A percentile compares a stretch with the other conserved stretches of the same genome.
Conservation (phyloP, 2,329 filamentous ascomycete species). For the Colletotrichum shisoi region DNA sequence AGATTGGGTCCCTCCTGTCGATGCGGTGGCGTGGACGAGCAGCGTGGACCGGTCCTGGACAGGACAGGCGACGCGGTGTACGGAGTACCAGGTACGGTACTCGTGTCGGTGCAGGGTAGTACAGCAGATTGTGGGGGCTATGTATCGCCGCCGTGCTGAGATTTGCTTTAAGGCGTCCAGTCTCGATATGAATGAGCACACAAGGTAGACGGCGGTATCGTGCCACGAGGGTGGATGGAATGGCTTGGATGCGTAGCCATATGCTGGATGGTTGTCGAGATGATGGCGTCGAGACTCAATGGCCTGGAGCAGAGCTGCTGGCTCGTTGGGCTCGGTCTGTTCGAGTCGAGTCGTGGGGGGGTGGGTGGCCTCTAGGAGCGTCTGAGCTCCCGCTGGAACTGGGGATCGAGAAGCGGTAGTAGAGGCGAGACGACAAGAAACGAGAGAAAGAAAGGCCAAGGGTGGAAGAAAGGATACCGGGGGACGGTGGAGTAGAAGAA, state of each 20-base stretch:
- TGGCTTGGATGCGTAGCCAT: slow-evolving; percentile 22
- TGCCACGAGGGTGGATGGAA: slow-evolving; percentile 13
- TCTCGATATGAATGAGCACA: too few species aligned
- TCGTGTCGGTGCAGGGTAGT: slow-evolving; percentile 35
- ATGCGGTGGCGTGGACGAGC: slow-evolving; percentile 25
- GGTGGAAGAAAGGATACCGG: not conserved
- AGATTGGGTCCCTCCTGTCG: slow-evolving; percentile 23
- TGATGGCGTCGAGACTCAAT: slow-evolving; percentile 1
- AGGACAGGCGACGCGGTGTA: slow-evolving; percentile 11
- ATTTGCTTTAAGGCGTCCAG: slow-evolving; percentile 12
- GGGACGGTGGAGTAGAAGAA: slow-evolving; percentile 30
- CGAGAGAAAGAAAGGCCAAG: slow-evolving; percentile 4
- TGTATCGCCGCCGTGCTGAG: slow-evolving; percentile 21
- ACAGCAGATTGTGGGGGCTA: slow-evolving; percentile 25
- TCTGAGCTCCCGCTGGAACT: too few species aligned
- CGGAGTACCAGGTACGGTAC: slow-evolving; percentile 14
- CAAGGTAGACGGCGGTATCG: slow-evolving; percentile 5
- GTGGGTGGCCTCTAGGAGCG: not conserved
- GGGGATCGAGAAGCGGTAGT: not conserved
- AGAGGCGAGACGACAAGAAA: slow-evolving; percentile 11
- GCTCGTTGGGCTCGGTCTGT: not conserved
- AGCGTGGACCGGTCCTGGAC: not conserved
- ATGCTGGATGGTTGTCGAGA: not conserved
- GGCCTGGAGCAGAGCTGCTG: not conserved
- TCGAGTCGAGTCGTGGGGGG: slow-evolving; percentile 2